phyloP scores from a whole-genome alignment of 306 rosid genomes.

The Medicago arabica region DNA sequence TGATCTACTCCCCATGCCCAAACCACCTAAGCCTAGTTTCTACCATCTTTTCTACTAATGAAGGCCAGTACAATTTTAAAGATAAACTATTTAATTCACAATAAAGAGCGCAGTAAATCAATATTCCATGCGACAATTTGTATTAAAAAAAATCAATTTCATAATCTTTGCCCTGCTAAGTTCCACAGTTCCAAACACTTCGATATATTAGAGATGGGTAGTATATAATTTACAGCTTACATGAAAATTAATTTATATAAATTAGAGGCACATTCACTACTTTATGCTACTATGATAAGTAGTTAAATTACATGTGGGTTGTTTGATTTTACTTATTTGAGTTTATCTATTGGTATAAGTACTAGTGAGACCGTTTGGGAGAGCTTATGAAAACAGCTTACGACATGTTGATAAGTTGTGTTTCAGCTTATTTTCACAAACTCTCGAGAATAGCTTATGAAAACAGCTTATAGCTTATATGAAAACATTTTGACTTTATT shows the following conservation, averaged over 20 bases:
- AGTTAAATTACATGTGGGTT: background rate
- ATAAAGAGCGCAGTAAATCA: background rate
- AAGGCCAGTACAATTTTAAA: background rate
- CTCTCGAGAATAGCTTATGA: background rate
- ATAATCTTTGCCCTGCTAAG: background rate
- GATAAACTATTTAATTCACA: background rate
- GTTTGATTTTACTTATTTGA: no score
- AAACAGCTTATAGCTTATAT: background rate
- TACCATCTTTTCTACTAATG: no score
- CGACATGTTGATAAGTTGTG: background rate
- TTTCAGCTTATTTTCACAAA: background rate
- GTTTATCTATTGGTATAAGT: background rate
- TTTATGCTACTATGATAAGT: background rate
- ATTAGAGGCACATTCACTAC: constrained; percentile 12
- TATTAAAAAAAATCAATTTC: no score
- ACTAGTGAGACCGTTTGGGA: background rate
- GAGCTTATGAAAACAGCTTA: background rate
- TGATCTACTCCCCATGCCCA: no score
- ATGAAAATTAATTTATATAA: constrained; percentile 23
- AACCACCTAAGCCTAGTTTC: no score
- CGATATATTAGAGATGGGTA: background rate
- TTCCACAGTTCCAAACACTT: background rate
- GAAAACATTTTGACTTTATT: no score
- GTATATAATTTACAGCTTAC: no score
- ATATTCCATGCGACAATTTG: background rate